Evolutionary conservation across 1,284 basidiomycete species (phyloP).

Genomic region (Papiliotrema flavescens): DNA sequence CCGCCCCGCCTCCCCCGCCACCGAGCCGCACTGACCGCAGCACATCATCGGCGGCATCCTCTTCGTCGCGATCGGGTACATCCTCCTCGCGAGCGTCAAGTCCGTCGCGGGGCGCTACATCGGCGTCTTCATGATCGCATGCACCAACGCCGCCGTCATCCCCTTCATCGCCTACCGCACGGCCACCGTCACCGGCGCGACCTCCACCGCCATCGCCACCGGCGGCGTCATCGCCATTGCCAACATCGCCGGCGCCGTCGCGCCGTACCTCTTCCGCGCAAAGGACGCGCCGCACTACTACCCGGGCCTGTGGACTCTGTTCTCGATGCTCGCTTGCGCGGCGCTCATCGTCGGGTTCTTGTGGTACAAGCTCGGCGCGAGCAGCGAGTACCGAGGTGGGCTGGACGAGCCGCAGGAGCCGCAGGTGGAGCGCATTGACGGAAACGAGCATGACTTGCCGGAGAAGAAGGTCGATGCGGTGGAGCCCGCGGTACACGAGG

Average conservation of each 20-base stretch:
- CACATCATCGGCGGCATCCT: constrained; percentile 25
- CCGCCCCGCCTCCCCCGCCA: too few species aligned
- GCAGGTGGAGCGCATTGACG: too few species aligned
- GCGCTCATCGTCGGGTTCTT: constrained; percentile 18
- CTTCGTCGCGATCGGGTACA: constrained; percentile 30
- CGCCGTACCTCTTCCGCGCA: constrained; percentile 23
- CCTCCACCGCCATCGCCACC: constrained; percentile 31
- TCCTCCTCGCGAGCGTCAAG: constrained; percentile 27
- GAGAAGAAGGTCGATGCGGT: constrained; percentile 1
- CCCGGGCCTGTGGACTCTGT: constrained; percentile 33
- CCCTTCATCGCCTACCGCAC: constrained; percentile 32
- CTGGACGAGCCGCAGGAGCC: not conserved
- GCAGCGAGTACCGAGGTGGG: constrained; percentile 23
- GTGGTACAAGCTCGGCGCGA: constrained; percentile 29
- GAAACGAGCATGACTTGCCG: constrained; percentile 1
- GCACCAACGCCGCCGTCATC: constrained; percentile 32
- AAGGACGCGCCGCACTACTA: constrained; percentile 26
- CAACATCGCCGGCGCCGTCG: constrained; percentile 28
- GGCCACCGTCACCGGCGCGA: constrained; percentile 30
- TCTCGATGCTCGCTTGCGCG: constrained; percentile 23
- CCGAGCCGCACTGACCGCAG: not conserved
- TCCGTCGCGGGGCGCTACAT: constrained; percentile 27
- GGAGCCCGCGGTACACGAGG: not conserved
- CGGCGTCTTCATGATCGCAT: constrained; percentile 33
- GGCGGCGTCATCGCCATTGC: constrained; percentile 31